Evolutionary conservation across 169 alveolate genomes (phyloP), one percentile per base, ranked within the genome.

Genomic region (Toxoplasma gondii): DNA sequence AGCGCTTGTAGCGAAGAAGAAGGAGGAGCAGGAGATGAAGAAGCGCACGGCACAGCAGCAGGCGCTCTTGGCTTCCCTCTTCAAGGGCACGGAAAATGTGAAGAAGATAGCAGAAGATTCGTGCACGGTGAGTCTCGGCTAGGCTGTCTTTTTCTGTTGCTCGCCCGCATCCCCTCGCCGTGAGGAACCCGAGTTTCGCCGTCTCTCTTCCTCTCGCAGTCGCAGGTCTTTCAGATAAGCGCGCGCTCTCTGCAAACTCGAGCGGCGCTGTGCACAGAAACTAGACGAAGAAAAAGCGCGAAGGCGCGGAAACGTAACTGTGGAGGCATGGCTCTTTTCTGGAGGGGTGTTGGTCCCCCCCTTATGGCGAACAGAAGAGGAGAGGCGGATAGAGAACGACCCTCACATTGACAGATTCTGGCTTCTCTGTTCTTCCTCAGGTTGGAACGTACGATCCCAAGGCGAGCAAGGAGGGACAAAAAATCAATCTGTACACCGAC

Each of bases 401-500:
- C 4, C 4, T 12, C 22, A 49, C 4, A 49, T 7, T 7, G 58
- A 49, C 58, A 4, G 4, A 49, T 49, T 7, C 58, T 7, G 4
- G 4, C 58, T 49, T 49, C 58, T n/a, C 27, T 10, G 2, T 74
- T n/a, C n/a, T 7, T 74, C 24, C 41, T 39, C 64, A 44, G 88
- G 93, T 44, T 87, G 88, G 93, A 16, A 54, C 95, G 36, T 93
- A 93, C 87, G 93, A 93, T 34, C 93, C 95, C 36, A 93, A 93
- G 88, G 82, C 83, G 69, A 54, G 87, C 38, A 67, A 84, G 43
- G 93, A 96, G 84, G 98, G 97, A 88, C 99, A 98, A 95, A 98
- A 98, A 92, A 98, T 99, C 83, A 99, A 99, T 95, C 94, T 99
- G 36, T 99, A 99, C 96, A 97, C 98, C 31, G 99, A 99, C 94